A percentile compares a stretch with the other conserved stretches of the same genome.
Conservation (phyloP, 257 asterid genomes). For the Asclepias syriaca region DNA sequence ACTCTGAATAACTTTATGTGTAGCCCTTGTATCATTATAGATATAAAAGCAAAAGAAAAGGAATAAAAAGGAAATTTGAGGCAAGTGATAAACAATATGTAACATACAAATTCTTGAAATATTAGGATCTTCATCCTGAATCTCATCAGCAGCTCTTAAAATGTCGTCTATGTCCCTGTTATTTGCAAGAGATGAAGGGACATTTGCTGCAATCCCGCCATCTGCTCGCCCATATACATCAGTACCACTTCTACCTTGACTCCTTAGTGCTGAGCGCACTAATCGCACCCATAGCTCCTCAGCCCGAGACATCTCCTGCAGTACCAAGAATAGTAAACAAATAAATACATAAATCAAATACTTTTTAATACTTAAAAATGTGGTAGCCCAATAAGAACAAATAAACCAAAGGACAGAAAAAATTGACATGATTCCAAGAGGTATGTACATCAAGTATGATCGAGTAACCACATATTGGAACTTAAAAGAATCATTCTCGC, state of each 20-base stretch:
- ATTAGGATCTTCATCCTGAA: conserved; percentile 83
- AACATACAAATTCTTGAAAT: conserved; percentile 73
- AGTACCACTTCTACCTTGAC: conserved; percentile 43
- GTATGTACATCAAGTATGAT: not conserved
- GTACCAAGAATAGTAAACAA: not conserved
- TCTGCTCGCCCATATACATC: conserved; percentile 48
- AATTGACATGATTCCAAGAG: no score
- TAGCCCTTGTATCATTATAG: not conserved
- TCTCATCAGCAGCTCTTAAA: conserved; percentile 92
- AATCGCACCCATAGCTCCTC: conserved; percentile 93
- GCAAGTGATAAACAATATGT: conserved; percentile 11
- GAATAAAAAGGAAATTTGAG: not conserved
- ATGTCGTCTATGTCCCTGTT: conserved; percentile 88
- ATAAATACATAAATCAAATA: no score
- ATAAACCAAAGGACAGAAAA: not conserved
- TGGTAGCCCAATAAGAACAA: not conserved
- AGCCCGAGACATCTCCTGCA: conserved; percentile 80
- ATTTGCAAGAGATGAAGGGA: conserved; percentile 86
- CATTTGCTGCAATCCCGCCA: conserved; percentile 81
- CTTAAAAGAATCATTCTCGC: not conserved
- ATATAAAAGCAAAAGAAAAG: not conserved
- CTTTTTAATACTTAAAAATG: not conserved
- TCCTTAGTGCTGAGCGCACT: conserved; percentile 91
- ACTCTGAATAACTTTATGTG: not conserved
- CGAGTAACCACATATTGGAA: not conserved